Percentiles rank a stretch among this genome's conserved stretches.
phyloP scores from a whole-genome alignment of 2,329 filamentous ascomycete genomes.

The Fusarium tanahbumbuense region DNA sequence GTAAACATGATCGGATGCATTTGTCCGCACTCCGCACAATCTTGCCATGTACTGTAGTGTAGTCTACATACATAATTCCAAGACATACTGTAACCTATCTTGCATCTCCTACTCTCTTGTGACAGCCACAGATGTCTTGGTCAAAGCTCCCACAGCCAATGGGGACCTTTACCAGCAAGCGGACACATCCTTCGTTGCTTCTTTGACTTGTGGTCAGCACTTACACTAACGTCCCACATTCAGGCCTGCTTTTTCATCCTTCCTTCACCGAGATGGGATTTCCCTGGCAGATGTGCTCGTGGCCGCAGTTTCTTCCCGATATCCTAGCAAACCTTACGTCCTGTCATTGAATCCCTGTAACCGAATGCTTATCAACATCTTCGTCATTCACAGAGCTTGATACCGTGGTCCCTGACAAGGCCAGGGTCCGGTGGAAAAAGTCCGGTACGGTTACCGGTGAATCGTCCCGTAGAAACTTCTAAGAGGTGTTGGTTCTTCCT shows the following conservation, averaged over 20 bases:
- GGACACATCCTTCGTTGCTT: conserved; percentile 3
- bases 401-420: conserved; percentile 17
- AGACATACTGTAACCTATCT: conserved; percentile 12
- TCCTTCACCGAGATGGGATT: conserved; percentile 23
- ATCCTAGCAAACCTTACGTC: conserved; percentile 32
- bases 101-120: conserved; percentile 8
- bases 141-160: not conserved
- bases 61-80: not conserved
- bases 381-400: conserved; percentile 28
- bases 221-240: conserved; percentile 38
- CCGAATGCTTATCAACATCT: conserved; percentile 35
- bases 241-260: conserved; percentile 26
- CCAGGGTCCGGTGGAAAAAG: conserved; percentile 7
- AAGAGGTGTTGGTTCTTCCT: conserved; percentile 1
- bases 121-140: conserved; percentile 7
- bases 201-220: conserved; percentile 8
- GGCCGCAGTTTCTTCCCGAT: conserved; percentile 20
- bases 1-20: conserved; percentile 18
- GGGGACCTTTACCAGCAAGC: not conserved
- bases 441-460: conserved; percentile 25
- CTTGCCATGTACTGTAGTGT: conserved; percentile 8
- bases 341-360: conserved; percentile 24
- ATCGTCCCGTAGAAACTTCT: conserved; percentile 33
- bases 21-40: conserved; percentile 16
- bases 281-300: conserved; percentile 26